Evolutionary conservation across 2,329 filamentous ascomycete species (phyloP), one percentile per base, ranked within the genome.

Genomic region (Neonectria magnoliae): DNA sequence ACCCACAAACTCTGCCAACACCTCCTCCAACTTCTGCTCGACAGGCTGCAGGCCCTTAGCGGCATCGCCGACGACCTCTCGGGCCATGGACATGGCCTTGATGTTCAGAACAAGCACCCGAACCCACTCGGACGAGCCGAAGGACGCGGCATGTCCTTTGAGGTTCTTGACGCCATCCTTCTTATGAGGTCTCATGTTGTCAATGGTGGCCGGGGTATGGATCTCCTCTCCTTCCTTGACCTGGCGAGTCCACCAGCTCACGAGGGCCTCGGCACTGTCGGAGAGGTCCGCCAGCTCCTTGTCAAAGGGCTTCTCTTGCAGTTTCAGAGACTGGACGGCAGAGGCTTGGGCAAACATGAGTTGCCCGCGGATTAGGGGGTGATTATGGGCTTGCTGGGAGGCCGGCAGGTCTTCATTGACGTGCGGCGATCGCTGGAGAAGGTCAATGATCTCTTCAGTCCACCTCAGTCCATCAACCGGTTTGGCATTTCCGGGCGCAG

Each of bases 361-460:
- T 65, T 76, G 64, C 31, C 77, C 77, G n/a, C 76, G 76, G 16
- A 77, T 62, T 27, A 75, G 16, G 5, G 70, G 71, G 18, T 74
- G 75, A 27, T 69, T 68, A 53, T 77, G 70, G 42, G 75, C 56
- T 41, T 67, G 67, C 42, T 74, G 58, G 20, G 64, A 58, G 36
- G 66, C 61, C 51, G 56, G 54, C 64, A 59, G 64, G 53, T 9
- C 20, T 9, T 64, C 45, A 2, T 62, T 67, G 33, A 70, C 60
- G 73, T 87, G 85, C 22, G 73, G 76, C 14, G 80, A 74, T 27
- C 81, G 77, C 69, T 86, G 78, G 47, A 87, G 74, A 65, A 87
- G 73, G 50, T 87, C 84, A 59, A 87, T 65, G 16, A 88, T 75
- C 62, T 81, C 74, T 63, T 84, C 80, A 8, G 79, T 78, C 81